phyloP scores from a whole-genome alignment of 2,329 filamentous ascomycete species.

The Fusarium musae region DNA sequence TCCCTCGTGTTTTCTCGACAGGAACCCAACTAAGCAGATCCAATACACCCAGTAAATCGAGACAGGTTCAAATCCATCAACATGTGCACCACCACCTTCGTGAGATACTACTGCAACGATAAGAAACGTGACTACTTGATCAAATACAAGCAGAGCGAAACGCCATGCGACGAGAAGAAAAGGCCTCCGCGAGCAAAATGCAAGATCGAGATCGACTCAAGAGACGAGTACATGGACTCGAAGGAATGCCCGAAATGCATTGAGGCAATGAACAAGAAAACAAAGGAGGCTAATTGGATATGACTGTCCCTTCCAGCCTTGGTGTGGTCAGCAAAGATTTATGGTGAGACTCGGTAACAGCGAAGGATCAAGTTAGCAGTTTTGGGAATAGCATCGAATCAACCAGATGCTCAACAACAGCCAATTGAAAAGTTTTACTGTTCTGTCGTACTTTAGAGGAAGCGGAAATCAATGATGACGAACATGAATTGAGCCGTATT shows the following conservation, averaged over 20 bases:
- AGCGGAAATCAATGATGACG: fast-evolving
- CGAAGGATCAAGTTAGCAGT: neutral
- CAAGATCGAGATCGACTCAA: neutral
- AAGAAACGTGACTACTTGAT: neutral
- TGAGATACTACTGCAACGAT: neutral
- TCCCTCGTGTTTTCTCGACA: neutral
- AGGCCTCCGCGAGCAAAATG: neutral
- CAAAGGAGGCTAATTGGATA: neutral
- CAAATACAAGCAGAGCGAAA: neutral
- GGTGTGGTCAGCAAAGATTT: no score
- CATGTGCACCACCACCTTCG: neutral
- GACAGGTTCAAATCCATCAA: fast-evolving
- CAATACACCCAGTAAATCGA: fast-evolving
- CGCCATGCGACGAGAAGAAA: neutral
- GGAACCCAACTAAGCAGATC: no score
- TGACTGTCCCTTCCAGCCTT: fast-evolving
- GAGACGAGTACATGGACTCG: neutral
- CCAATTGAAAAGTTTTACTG: neutral
- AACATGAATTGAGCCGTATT: fast-evolving
- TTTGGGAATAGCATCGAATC: neutral
- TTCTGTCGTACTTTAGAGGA: fast-evolving
- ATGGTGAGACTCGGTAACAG: neutral
- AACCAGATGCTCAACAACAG: neutral
- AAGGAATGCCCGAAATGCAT: neutral
- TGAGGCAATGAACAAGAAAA: neutral